Percentiles rank a stretch among this genome's conserved stretches.
Conservation (phyloP, 1,284 basidiomycete species). For the Trametes versicolor region DNA sequence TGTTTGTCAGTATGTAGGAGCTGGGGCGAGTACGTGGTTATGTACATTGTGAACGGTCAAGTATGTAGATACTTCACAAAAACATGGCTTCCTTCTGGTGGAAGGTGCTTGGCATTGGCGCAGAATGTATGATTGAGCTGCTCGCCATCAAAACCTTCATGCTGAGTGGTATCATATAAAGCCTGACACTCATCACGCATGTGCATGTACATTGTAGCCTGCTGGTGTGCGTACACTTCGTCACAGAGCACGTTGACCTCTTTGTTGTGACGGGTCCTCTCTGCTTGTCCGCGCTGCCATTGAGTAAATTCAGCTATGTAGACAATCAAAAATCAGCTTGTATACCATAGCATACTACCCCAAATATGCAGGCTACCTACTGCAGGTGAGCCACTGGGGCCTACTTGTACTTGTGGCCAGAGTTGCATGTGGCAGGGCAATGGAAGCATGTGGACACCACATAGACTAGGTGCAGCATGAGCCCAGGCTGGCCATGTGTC, state of each 20-base stretch:
- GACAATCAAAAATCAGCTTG: no score
- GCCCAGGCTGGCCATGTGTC: no score
- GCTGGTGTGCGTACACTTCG: background rate
- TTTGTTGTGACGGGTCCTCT: background rate
- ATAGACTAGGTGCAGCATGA: no score
- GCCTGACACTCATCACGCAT: background rate
- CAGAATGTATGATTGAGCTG: background rate
- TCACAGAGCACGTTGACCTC: background rate
- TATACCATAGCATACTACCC: background rate
- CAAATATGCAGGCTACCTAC: background rate
- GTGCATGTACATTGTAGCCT: background rate
- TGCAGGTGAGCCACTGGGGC: background rate
- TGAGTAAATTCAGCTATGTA: background rate
- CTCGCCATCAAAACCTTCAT: background rate
- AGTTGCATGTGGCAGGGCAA: no score
- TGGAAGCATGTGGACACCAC: no score
- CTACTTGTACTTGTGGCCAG: background rate
- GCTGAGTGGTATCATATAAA: background rate
- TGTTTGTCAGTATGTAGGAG: background rate
- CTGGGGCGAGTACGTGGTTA: background rate
- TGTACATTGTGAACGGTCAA: background rate
- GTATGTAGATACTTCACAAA: background rate
- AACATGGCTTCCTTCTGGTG: background rate
- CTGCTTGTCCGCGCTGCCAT: background rate
- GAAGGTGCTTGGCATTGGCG: background rate